A percentile compares a stretch with the other conserved stretches of the same genome.
Evolutionary conservation across 495 filamentous ascomycete genomes (phyloP).

Genomic region (Neurospora tetraspora): DNA sequence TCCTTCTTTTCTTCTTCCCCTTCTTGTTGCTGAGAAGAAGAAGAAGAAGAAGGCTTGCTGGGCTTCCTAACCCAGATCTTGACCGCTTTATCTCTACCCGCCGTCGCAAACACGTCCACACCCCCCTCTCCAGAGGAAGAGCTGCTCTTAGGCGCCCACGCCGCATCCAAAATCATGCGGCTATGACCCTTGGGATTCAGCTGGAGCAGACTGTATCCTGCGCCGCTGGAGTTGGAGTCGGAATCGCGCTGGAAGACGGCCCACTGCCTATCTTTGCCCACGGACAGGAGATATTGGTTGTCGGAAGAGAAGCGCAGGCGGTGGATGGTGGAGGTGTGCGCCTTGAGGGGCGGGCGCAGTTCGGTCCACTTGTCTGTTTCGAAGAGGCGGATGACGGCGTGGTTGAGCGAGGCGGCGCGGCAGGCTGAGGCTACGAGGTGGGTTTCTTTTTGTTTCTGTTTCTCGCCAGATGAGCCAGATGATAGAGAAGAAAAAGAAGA

Average conservation of each 20-base stretch:
- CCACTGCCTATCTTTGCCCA: constrained; percentile 89
- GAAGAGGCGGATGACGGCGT: constrained; percentile 88
- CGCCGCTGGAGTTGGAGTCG: constrained; percentile 20
- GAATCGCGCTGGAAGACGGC: constrained; percentile 52
- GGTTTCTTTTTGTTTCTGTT: constrained; percentile 33
- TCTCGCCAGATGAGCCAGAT: neutral
- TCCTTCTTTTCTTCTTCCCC: constrained; percentile 16
- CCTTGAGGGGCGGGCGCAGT: constrained; percentile 66
- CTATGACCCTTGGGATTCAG: constrained; percentile 77
- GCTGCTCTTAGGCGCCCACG: constrained; percentile 56
- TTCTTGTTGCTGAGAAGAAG: neutral
- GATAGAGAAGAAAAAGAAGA: neutral
- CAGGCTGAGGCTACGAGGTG: constrained; percentile 82
- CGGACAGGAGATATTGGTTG: constrained; percentile 68
- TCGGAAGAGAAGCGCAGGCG: constrained; percentile 67
- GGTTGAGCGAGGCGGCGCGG: constrained; percentile 81
- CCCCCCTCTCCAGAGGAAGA: neutral
- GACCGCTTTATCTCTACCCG: constrained; percentile 74
- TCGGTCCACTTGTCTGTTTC: constrained; percentile 81
- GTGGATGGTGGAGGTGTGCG: constrained; percentile 78
- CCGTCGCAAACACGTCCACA: constrained; percentile 61
- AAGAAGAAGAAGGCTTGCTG: neutral
- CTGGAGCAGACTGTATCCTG: constrained; percentile 43
- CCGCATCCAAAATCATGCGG: constrained; percentile 78
- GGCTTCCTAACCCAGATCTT: constrained; percentile 56